These are phyloP conservation scores for Brassica cretica DNA, from an alignment of 345 rosid genomes.

Conservation along the genomic window DNA sequence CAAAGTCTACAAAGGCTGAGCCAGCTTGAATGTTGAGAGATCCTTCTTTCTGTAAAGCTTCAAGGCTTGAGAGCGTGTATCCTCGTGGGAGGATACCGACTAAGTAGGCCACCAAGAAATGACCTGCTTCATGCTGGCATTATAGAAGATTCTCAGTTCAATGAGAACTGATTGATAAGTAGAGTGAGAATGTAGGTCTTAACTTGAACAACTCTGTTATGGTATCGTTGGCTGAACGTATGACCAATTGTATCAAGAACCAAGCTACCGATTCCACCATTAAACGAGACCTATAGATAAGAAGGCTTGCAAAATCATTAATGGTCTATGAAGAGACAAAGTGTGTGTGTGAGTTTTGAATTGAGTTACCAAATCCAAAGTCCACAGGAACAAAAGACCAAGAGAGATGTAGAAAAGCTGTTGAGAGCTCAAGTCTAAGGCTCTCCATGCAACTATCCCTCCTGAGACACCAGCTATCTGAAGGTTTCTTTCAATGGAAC, in stretches of 20 bases:
- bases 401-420: conserved; percentile 65
- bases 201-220: conserved; percentile 81
- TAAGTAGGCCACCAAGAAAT: conserved; percentile 87
- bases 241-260: conserved; percentile 87
- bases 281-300: conserved; percentile 62
- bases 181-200: conserved; percentile 11
- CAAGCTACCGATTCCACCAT: conserved; percentile 83
- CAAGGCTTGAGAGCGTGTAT: conserved; percentile 72
- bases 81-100: conserved; percentile 80
- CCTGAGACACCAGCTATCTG: conserved; percentile 66
- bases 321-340: conserved; percentile 6
- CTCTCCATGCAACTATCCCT: conserved; percentile 67
- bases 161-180: background rate
- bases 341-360: background rate
- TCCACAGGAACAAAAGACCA: conserved; percentile 72
- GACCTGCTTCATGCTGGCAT: conserved; percentile 97
- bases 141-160: conserved; percentile 11
- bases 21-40: conserved; percentile 94
- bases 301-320: conserved; percentile 1
- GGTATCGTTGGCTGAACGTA: conserved; percentile 73
- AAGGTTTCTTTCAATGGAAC: conserved; percentile 70
- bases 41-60: conserved; percentile 84
- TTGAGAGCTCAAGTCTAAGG: conserved; percentile 53
- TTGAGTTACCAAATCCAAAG: conserved; percentile 63
- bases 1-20: conserved; percentile 83